These are phyloP conservation scores for Yarrowia phangngaensis DNA, from an alignment of 805 yeast species.

Conservation along the genomic window DNA sequence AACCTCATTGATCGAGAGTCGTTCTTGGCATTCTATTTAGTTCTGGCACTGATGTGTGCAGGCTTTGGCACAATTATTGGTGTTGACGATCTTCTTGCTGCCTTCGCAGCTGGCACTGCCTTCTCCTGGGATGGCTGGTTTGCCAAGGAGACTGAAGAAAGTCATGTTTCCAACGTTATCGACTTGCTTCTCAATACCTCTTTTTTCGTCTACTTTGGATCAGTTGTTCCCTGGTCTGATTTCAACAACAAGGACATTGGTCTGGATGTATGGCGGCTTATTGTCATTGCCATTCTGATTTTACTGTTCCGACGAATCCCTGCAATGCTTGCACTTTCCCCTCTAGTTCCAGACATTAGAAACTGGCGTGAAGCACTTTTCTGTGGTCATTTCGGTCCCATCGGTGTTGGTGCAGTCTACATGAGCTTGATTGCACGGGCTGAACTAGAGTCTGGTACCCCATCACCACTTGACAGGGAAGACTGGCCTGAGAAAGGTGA, in stretches of 20 bases:
- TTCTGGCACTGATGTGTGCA: slow-evolving; percentile 77
- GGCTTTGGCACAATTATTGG: slow-evolving; percentile 87
- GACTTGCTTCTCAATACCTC: slow-evolving; percentile 79
- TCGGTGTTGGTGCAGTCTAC: slow-evolving; percentile 90
- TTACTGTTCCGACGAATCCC: slow-evolving; percentile 78
- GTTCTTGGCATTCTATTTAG: slow-evolving; percentile 76
- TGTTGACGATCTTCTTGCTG: slow-evolving; percentile 80
- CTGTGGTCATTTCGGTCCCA: slow-evolving; percentile 95
- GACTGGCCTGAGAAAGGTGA: slow-evolving; percentile 45
- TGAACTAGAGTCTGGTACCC: slow-evolving; percentile 57
- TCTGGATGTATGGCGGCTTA: slow-evolving; percentile 71
- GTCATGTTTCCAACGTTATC: slow-evolving; percentile 85
- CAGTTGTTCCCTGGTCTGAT: slow-evolving; percentile 83
- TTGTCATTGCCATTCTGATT: slow-evolving; percentile 68
- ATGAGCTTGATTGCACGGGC: slow-evolving; percentile 76
- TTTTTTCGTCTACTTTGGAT: slow-evolving; percentile 85
- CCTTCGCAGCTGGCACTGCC: slow-evolving; percentile 91
- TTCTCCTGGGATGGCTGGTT: slow-evolving; percentile 94
- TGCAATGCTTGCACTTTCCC: slow-evolving; percentile 68
- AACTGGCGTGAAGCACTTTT: slow-evolving; percentile 92
- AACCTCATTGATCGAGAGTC: slow-evolving; percentile 83
- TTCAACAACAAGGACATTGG: slow-evolving; percentile 64
- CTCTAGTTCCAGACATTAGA: slow-evolving; percentile 79
- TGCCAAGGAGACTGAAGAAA: slow-evolving; percentile 73
- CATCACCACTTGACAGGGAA: slow-evolving; percentile 51